Evolutionary conservation across 139 green algal genomes (phyloP).

Genomic region (Asterochloris sp.): DNA sequence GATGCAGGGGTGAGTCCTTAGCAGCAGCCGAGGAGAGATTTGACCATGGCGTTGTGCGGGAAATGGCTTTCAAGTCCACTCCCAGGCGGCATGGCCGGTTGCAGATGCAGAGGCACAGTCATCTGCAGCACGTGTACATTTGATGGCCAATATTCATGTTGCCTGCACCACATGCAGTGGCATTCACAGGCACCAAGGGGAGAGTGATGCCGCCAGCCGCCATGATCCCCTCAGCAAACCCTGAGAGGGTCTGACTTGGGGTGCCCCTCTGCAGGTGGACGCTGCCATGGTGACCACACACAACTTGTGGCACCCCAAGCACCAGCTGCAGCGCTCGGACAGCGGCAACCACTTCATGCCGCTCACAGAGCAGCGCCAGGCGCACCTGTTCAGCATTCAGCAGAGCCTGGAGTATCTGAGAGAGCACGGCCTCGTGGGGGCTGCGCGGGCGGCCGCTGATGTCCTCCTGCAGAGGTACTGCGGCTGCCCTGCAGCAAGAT

Average conservation of each 20-base stretch:
- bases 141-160: neutral
- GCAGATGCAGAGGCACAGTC: neutral
- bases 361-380: slow-evolving; percentile 5
- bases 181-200: no score
- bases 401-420: slow-evolving; percentile 1
- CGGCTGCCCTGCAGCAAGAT: neutral
- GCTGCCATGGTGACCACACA: slow-evolving; percentile 8
- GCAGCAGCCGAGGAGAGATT: neutral
- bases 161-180: neutral
- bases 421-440: slow-evolving; percentile 10
- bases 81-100: neutral
- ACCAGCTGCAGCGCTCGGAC: neutral
- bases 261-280: slow-evolving; percentile 2
- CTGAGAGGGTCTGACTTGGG: neutral
- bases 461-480: slow-evolving; percentile 1
- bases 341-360: neutral
- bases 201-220: no score
- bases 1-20: neutral
- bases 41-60: neutral
- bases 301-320: slow-evolving; percentile 10
- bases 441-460: slow-evolving; percentile 1
- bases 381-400: neutral
- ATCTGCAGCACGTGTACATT: neutral
- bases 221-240: no score
- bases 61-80: neutral